These are phyloP conservation scores for Aspergillus pseudonomiae DNA, from an alignment of 2,329 filamentous ascomycete genomes.

Conservation along the genomic window DNA sequence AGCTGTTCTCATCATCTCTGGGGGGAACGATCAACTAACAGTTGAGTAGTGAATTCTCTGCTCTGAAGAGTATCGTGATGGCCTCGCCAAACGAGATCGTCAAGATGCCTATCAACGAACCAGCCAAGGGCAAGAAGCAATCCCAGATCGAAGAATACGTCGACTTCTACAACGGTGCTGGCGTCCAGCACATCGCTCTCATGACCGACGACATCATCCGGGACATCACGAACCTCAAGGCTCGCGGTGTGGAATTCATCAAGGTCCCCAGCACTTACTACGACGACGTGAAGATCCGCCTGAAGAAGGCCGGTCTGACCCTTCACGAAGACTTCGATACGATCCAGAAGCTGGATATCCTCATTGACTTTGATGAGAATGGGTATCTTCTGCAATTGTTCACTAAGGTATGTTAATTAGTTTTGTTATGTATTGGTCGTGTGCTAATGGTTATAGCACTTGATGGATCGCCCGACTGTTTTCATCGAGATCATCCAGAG, in stretches of 20 bases:
- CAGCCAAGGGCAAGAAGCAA: slow-evolving; percentile 84
- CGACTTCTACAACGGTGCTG: slow-evolving; percentile 84
- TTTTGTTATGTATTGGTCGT: not conserved
- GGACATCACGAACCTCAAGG: slow-evolving; percentile 75
- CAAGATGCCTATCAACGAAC: slow-evolving; percentile 99
- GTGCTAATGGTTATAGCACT: slow-evolving; percentile 54
- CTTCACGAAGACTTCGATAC: slow-evolving; percentile 80
- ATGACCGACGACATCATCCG: slow-evolving; percentile 78
- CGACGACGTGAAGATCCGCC: slow-evolving; percentile 70
- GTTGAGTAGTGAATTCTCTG: slow-evolving; percentile 69
- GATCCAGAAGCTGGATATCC: slow-evolving; percentile 76
- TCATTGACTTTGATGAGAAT: slow-evolving; percentile 93
- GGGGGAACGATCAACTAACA: slow-evolving; percentile 1
- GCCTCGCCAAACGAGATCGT: slow-evolving; percentile 79
- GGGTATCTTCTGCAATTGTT: slow-evolving; percentile 80
- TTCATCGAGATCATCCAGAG: slow-evolving; percentile 97
- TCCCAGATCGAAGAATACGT: slow-evolving; percentile 95
- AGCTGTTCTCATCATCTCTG: no score
- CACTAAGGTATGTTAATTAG: slow-evolving; percentile 58
- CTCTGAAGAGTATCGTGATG: slow-evolving; percentile 89
- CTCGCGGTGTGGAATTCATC: slow-evolving; percentile 93
- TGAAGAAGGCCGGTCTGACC: slow-evolving; percentile 63
- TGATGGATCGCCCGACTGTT: slow-evolving; percentile 93
- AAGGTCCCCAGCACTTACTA: slow-evolving; percentile 87
- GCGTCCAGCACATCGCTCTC: slow-evolving; percentile 92